Evolutionary conservation across 2,329 filamentous ascomycete species (phyloP).

Genomic region (Didymella pinodella): DNA sequence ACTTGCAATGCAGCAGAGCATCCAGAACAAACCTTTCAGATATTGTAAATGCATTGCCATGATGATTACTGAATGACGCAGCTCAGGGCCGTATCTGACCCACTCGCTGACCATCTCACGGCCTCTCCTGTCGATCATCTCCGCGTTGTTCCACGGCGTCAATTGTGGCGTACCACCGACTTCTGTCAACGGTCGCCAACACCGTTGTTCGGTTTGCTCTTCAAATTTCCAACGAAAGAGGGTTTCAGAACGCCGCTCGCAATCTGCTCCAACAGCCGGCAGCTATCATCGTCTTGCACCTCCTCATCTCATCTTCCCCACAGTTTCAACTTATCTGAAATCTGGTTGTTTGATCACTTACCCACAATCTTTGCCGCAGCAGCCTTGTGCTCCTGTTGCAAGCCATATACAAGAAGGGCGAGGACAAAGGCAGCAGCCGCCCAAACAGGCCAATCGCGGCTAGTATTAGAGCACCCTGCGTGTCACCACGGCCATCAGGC

Average conservation of each 20-base stretch:
- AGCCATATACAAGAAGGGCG: not conserved
- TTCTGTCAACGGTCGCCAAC: not conserved
- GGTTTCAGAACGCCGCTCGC: constrained; percentile 10
- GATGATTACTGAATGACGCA: not conserved
- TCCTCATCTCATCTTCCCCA: constrained; percentile 5
- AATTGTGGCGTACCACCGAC: constrained; percentile 18
- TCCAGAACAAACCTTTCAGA: not conserved
- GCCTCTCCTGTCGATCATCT: constrained; percentile 22
- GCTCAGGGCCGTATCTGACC: not conserved
- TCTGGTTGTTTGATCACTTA: constrained; percentile 12
- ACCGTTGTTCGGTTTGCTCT: not conserved
- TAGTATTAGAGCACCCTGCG: constrained; percentile 4
- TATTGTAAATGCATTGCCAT: not conserved
- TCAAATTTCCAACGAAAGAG: not conserved
- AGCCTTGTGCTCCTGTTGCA: not conserved
- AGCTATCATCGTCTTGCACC: not conserved
- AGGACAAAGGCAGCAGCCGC: not conserved
- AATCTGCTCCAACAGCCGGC: constrained; percentile 5
- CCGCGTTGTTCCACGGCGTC: constrained; percentile 1
- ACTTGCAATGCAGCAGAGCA: not conserved
- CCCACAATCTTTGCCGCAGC: not conserved
- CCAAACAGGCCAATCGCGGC: not conserved
- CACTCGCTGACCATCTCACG: constrained; percentile 13
- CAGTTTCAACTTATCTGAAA: constrained; percentile 9
- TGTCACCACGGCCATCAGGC: not conserved